phyloP scores from a whole-genome alignment of 441 rosid species.

The Gossypium schwendimanii region DNA sequence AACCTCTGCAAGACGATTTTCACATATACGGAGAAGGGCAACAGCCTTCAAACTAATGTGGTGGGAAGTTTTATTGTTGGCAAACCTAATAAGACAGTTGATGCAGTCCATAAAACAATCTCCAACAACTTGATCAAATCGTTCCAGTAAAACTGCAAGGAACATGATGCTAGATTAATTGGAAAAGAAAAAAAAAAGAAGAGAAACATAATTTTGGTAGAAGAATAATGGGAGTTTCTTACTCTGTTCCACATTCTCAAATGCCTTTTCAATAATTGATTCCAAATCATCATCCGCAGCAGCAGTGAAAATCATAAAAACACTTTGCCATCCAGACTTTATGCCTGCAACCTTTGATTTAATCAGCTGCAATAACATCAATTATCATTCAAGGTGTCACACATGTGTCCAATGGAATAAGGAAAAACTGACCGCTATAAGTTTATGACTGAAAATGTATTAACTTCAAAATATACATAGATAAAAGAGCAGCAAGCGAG shows the following conservation, averaged over 20 bases:
- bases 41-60: constrained; percentile 98
- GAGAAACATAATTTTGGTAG: constrained; percentile 15
- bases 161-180: constrained; percentile 24
- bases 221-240: constrained; percentile 17
- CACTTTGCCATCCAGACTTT: constrained; percentile 99
- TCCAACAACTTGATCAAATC: constrained; percentile 97
- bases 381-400: constrained; percentile 15
- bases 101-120: constrained; percentile 99
- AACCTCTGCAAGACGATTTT: constrained; percentile 99
- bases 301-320: constrained; percentile 96
- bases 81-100: constrained; percentile 96
- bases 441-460: background rate
- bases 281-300: constrained; percentile 95
- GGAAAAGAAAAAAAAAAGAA: background rate
- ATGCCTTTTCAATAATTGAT: constrained; percentile 92
- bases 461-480: background rate
- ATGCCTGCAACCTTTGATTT: constrained; percentile 97
- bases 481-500: background rate
- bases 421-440: background rate
- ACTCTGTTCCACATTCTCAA: constrained; percentile 99
- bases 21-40: constrained; percentile 98
- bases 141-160: constrained; percentile 93
- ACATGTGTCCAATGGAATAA: background rate
- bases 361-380: constrained; percentile 66
- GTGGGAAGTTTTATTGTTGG: constrained; percentile 86